Evolutionary conservation across 202 grass and related monocot species (phyloP), one percentile per base, ranked within the genome.

Genomic region (Elaeis oleifera): DNA sequence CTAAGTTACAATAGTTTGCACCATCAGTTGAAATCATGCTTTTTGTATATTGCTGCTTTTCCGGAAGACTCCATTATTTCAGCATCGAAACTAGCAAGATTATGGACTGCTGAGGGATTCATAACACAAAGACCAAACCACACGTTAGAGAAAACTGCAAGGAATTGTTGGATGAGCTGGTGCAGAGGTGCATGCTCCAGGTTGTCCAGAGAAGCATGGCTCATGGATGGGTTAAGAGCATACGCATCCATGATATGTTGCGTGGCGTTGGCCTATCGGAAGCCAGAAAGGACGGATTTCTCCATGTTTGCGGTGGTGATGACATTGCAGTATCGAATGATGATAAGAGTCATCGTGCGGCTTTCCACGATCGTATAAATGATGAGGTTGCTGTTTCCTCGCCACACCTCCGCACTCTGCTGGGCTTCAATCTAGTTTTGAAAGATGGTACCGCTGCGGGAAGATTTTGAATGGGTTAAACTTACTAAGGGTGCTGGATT

Each of bases 111-210:
- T 8, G 68, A 71, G 23, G 68, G 50, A 7, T 59, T 60, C 22
- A 51, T 71, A 59, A 6, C 49, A 1, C 1, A 48, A 0, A 15
- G 0, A 15, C 0, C 4, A 9, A 15, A 16, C 3, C 9, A 1
- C 6, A n/a, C 22, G 50, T 9, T 24, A 3, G 28, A 71, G 19
- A 13, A 8, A 13, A 27, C 17, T 18, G 68, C 36, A 5, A 24
- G n/a, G n/a, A 13, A 59, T 28, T 71, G 18, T 19, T 71, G 55
- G 55, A 71, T 14, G 68, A 29, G 54, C 6, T 71, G 5, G 18
- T n/a, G 1, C 68, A 59, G 59, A 60, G 56, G 55, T 73, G 58
- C 9, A 20, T 73, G 49, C 14, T 73, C 54, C 49, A 73, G 53
- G 59, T 56, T 18, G 24, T 9, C 0, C 14, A 64, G 70, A 50